Conservation (phyloP, 2,329 filamentous ascomycete genomes). For the Pseudophaeomoniella oleicola region DNA sequence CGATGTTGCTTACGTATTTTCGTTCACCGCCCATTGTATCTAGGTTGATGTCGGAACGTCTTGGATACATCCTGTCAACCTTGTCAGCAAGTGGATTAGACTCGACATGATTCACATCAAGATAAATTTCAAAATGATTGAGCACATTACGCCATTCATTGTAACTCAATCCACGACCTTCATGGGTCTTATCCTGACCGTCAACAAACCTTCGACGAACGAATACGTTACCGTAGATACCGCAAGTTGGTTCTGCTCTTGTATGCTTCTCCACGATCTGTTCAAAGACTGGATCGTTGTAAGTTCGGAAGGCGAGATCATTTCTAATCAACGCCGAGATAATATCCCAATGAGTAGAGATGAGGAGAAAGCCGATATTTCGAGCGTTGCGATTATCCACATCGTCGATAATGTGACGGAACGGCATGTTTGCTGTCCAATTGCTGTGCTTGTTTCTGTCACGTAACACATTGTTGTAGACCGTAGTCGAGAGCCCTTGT, state of each 20-base stretch:
- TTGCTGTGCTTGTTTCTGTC: too few relatives aligned
- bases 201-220: background rate
- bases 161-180: background rate
- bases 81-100: background rate
- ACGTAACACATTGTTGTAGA: too few relatives aligned
- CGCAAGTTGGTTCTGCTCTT: background rate
- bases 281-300: background rate
- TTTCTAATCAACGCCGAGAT: background rate
- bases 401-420: background rate
- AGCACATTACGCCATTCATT: background rate
- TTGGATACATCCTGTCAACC: background rate
- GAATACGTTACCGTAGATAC: background rate
- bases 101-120: background rate
- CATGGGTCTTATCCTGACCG: background rate
- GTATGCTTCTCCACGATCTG: background rate
- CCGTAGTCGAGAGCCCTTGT: too few relatives aligned
- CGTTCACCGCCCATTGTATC: background rate
- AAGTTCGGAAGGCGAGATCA: background rate
- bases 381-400: background rate
- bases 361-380: background rate
- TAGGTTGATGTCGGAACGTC: background rate
- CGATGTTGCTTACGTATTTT: background rate
- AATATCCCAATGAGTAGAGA: background rate
- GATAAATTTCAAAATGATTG: background rate
- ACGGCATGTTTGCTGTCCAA: too few relatives aligned